These are phyloP conservation scores for Fusarium anthophilum DNA, from an alignment of 2,329 filamentous ascomycete genomes.

Conservation along the genomic window DNA sequence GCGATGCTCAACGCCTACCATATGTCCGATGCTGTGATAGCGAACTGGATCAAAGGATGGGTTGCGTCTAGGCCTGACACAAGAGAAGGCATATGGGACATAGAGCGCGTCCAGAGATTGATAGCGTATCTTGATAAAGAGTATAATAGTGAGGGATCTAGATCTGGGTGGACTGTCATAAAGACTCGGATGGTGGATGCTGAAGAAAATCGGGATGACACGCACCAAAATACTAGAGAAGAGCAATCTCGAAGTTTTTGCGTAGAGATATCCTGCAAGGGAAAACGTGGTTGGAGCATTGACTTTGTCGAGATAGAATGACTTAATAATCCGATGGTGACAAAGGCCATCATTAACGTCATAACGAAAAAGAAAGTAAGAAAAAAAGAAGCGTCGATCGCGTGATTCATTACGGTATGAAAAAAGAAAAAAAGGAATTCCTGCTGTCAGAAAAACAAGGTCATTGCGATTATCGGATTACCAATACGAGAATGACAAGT, in stretches of 20 bases:
- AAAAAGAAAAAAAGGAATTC: background rate
- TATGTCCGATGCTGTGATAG: slow-evolving; percentile 1
- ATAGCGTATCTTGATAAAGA: slow-evolving; percentile 24
- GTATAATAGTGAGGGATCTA: slow-evolving; percentile 8
- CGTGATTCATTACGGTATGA: background rate
- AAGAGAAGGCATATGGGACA: slow-evolving; percentile 32
- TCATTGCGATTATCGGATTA: background rate
- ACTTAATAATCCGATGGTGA: background rate
- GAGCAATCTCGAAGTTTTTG: slow-evolving; percentile 3
- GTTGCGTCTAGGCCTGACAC: slow-evolving; percentile 5
- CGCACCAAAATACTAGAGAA: background rate
- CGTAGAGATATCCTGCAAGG: slow-evolving; percentile 29
- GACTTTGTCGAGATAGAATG: slow-evolving; percentile 33
- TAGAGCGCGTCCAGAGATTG: slow-evolving; percentile 16
- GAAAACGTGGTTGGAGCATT: slow-evolving; percentile 27
- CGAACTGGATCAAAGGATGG: slow-evolving; percentile 24
- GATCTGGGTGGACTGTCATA: slow-evolving; percentile 16
- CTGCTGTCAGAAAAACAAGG: no score
- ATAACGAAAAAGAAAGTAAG: no score
- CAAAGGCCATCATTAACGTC: background rate
- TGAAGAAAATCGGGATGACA: background rate
- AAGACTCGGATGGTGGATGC: slow-evolving; percentile 27
- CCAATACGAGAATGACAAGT: background rate
- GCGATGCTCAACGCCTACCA: slow-evolving; percentile 31
- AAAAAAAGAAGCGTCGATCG: background rate